Percentiles rank a stretch among this genome's conserved stretches.
Conservation (phyloP, 352 stramenopile species). For the Globisporangium viniferum region DNA sequence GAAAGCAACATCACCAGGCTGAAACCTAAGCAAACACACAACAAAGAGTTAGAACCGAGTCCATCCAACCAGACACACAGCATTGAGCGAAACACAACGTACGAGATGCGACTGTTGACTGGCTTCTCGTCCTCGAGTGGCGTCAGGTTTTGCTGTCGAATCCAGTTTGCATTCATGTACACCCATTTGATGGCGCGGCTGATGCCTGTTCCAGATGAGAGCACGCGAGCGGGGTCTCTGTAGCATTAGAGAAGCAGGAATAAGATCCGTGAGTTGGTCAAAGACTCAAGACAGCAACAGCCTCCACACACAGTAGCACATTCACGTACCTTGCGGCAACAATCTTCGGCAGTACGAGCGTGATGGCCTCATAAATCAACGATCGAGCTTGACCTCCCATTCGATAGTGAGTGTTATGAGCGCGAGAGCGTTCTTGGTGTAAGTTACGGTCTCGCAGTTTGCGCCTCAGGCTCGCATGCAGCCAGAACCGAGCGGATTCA, state of each 20-base stretch:
- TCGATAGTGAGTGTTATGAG: constrained; percentile 41
- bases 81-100: constrained; percentile 8
- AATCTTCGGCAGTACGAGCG: constrained; percentile 72
- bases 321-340: constrained; percentile 40
- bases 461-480: constrained; percentile 73
- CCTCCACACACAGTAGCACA: not conserved
- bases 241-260: constrained; percentile 5
- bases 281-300: not conserved
- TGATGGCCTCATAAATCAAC: constrained; percentile 78
- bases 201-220: constrained; percentile 61
- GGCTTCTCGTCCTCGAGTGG: constrained; percentile 31
- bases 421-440: constrained; percentile 44
- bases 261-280: not conserved
- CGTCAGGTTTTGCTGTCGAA: constrained; percentile 61
- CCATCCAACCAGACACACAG: constrained; percentile 2
- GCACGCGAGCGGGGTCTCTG: constrained; percentile 65
- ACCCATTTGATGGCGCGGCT: constrained; percentile 86
- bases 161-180: constrained; percentile 85
- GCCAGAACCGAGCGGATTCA: constrained; percentile 81
- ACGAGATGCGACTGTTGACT: constrained; percentile 32
- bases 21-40: constrained; percentile 32
- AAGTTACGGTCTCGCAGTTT: constrained; percentile 54
- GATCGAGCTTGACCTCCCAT: constrained; percentile 55
- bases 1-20: constrained; percentile 57
- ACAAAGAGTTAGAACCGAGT: not conserved